A percentile compares a stretch with the other conserved stretches of the same genome.
phyloP scores from a whole-genome alignment of 768 basidiomycete species.

The Leccinum truebloodii region DNA sequence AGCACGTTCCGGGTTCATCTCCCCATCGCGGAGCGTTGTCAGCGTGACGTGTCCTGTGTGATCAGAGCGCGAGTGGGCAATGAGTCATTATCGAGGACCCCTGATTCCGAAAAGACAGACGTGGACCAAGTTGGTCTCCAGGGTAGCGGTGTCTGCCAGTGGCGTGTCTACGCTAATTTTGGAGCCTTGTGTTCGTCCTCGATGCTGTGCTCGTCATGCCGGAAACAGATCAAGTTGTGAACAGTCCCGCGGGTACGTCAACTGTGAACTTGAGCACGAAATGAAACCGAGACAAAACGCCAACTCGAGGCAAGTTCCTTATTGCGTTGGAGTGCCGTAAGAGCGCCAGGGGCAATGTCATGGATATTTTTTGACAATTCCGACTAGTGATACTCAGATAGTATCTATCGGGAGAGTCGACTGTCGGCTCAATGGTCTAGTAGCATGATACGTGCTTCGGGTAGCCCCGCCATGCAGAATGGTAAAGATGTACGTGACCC shows the following conservation, averaged over 20 bases:
- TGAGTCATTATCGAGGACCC: background rate
- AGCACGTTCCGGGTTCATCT: background rate
- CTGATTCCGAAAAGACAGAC: background rate
- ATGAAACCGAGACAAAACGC: background rate
- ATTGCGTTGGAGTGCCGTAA: too few relatives aligned
- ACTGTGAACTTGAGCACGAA: background rate
- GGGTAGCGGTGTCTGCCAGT: too few relatives aligned
- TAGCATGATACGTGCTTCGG: constrained; percentile 40
- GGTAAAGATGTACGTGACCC: constrained; percentile 39
- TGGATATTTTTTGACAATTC: background rate
- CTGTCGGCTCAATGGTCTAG: constrained; percentile 36
- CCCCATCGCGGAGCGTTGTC: background rate
- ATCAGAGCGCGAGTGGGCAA: background rate
- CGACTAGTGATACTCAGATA: background rate
- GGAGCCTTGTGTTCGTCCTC: background rate
- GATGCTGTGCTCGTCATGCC: background rate
- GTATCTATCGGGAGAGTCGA: background rate
- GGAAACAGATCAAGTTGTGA: background rate
- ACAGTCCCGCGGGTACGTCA: background rate
- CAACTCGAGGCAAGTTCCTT: too few relatives aligned
- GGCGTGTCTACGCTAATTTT: background rate
- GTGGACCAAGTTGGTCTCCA: too few relatives aligned
- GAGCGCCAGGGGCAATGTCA: background rate
- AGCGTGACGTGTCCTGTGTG: background rate
- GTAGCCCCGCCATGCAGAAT: constrained; percentile 24